Evolutionary conservation across 2,329 filamentous ascomycete genomes (phyloP).

Genomic region (Aspergillus fischeri): DNA sequence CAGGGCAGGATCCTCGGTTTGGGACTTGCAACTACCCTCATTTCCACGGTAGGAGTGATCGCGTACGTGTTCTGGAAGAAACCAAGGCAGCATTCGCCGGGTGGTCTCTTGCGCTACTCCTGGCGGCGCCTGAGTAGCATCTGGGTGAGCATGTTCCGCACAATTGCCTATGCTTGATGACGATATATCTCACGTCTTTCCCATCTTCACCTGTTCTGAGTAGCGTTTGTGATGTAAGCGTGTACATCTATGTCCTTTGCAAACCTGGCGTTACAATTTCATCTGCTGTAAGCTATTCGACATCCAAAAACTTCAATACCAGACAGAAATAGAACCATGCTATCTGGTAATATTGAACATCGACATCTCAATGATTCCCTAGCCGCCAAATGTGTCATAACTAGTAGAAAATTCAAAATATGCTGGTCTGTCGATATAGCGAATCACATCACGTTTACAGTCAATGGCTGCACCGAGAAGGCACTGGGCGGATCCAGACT

Average conservation of each 20-base stretch:
- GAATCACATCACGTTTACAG: not conserved
- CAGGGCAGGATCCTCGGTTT: constrained; percentile 61
- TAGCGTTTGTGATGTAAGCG: not conserved
- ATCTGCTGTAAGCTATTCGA: no score
- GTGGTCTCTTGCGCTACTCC: constrained; percentile 12
- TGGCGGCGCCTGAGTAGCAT: constrained; percentile 12
- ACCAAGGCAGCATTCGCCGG: constrained; percentile 19
- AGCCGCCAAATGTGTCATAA: not conserved
- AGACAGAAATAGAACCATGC: no score
- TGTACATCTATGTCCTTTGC: not conserved
- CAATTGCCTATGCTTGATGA: constrained; percentile 1
- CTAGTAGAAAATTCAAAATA: not conserved
- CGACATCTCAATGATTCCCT: no score
- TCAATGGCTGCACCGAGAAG: not conserved
- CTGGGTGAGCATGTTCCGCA: constrained; percentile 11
- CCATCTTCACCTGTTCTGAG: not conserved
- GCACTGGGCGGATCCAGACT: not conserved
- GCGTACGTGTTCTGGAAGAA: constrained; percentile 30
- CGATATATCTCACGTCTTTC: not conserved
- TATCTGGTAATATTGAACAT: no score
- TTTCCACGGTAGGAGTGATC: constrained; percentile 26
- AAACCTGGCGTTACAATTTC: not conserved
- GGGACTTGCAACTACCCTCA: constrained; percentile 25
- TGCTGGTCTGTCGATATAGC: not conserved
- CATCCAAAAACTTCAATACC: no score